Base-by-base conservation (phyloP, 129 eudicot genomes). In the Helianthus tuberosus region DNA sequence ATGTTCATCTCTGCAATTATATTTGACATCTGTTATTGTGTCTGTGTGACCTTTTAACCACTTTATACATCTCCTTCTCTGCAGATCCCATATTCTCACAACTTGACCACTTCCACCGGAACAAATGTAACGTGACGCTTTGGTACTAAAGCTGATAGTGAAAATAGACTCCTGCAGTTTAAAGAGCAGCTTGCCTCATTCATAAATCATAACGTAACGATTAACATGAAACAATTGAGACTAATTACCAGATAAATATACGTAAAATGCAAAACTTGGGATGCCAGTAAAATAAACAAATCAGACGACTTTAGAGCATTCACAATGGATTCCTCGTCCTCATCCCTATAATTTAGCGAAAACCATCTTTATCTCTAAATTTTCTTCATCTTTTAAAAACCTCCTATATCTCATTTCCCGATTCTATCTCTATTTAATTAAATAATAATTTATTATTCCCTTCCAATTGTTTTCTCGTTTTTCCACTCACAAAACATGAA, bases 61-160 rank as follows among this genome's bases (percentile, higher is more conserved):
- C 87, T 94, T 94, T 68, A 94, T 88, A 72, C 98, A 90, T 58
- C 93, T 93, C 69, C 87, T 86, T 68, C 87, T 91, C 86, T 94
- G 99, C 81, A 94, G 76, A 80, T 94, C 99, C 99, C 99, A 94
- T 77, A 94, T 94, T 68, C 89, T 81, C 69, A 94, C 99, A 80
- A 91, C 90, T 85, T 94, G 96, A 72, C 91, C 97, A 68, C 88
- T 85, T 75, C 99, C 99, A 65, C 93, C 97, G 12, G 99, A 88
- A 79, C 97, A 90, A 41, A 94, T 84, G 77, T 94, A 94, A 68
- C 99, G 88, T 41, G 99, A 94, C 23, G 88, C 89, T 76, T 90
- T 94, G 74, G 85, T 90, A 83, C 97, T 94, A 80, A 94, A 91
- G 88, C 74, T 91, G 79, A 94, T 85, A 47, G 96, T 79, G 60